Percentiles rank a stretch among this genome's conserved stretches.
phyloP scores from a whole-genome alignment of 805 yeast genomes.

The Metschnikowia continentalis region DNA sequence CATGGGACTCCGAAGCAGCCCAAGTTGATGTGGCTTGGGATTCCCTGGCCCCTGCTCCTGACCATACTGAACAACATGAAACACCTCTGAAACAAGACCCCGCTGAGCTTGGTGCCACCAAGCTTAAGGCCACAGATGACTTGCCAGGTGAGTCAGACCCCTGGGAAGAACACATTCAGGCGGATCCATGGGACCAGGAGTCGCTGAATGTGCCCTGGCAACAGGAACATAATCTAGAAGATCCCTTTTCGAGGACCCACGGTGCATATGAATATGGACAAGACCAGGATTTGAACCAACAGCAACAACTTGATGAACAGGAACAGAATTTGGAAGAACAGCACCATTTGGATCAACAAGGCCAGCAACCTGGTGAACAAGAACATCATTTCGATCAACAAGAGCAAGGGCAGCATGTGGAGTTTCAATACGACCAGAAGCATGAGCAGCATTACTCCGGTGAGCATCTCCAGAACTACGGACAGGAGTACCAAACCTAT shows the following conservation, averaged over 20 bases:
- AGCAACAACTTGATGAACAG: background rate
- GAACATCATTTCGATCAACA: background rate
- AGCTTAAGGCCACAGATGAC: background rate
- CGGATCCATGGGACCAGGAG: slow-evolving; percentile 2
- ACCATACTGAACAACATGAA: background rate
- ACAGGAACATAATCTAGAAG: background rate
- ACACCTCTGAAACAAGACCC: background rate
- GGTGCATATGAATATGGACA: background rate
- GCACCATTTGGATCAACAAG: background rate
- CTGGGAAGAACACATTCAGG: background rate
- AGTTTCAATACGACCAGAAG: background rate
- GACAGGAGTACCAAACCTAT: background rate
- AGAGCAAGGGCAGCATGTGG: background rate
- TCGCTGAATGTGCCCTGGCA: slow-evolving; percentile 14
- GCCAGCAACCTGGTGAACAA: no score
- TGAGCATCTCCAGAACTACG: background rate
- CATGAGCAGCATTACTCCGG: background rate
- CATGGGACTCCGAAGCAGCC: background rate
- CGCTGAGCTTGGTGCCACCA: background rate
- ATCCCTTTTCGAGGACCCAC: background rate
- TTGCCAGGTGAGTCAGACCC: background rate
- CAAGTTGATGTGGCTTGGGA: background rate
- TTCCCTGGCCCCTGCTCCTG: background rate
- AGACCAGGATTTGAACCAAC: background rate
- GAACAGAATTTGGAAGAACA: background rate